Evolutionary conservation across 2,329 filamentous ascomycete species (phyloP), one percentile per base, ranked within the genome.

Genomic region (Harringtonia lauricola): DNA sequence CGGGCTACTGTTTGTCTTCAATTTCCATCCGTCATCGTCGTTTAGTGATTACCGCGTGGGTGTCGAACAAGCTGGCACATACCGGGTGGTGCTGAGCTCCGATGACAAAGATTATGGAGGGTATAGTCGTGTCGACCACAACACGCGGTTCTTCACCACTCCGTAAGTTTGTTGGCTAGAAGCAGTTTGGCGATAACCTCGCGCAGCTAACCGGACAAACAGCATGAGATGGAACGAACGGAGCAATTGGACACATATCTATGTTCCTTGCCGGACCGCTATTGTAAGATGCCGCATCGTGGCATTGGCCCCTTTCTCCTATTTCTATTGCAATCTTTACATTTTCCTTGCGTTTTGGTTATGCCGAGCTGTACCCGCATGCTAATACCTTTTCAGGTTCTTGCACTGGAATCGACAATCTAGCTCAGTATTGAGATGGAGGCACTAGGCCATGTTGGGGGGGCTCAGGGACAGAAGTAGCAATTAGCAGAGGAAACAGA

Each of bases 31-130:
- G 0, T 77, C 76, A 24, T 67, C 82, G 52, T 95, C 87, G 62
- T 98, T 84, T 64, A 81, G 82, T 12, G 92, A 96, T 64, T 98
- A 95, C 61, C 79, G 90, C 31, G 82, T 98, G 38, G 92, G 92
- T 17, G 73, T 98, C 33, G 87, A 96, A 41, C 70, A 78, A 18
- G 66, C 83, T 4, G 92, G 92, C 33, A 94, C 86, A 2, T 98
- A 98, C 64, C 75, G 78, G 44, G 79, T 95, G 43, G 81, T 95
- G 4, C 70, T 98, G 36, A 87, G 90, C 62, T 82, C 82, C 0
- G 92, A 98, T 60, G 70, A 73, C 39, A 72, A 78, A 54, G 76
- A 77, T 2, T 86, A 87, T 54, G 92, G 92, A 24, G 92, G 92
- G 0, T 78, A 86, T 51, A 78, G 75, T 26, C 77, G 89, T 26